Evolutionary conservation across 1,284 basidiomycete species (phyloP), one percentile per base, ranked within the genome.

Genomic region (Rhodotorula mucilaginosa): DNA sequence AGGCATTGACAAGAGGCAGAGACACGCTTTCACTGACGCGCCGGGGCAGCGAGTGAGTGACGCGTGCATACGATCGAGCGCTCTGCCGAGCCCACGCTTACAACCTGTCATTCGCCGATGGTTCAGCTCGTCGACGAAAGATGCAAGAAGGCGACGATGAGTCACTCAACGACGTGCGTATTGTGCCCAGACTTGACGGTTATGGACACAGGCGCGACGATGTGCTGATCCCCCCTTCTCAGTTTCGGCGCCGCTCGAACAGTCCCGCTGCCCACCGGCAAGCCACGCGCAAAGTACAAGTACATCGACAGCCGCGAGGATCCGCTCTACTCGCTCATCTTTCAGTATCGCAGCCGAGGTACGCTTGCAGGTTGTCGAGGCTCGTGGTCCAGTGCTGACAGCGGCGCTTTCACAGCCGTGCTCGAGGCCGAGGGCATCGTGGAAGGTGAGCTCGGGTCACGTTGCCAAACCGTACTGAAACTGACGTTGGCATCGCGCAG

Each of bases 341-440:
- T 75, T 64, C 61, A 67, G 60, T 75, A 75, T 62, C 68, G 68
- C 49, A 63, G 63, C 4, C 57, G 71, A 18, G 46, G 54, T 62
- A 19, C 29, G 26, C 18, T 16, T 19, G 54, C 5, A 16, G n/a
- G 15, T 56, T 31, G 26, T 29, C 26, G 5, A 12, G 29, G 52
- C 52, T 23, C 29, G 13, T n/a, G 52, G 15, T 15, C 12, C 6
- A 1, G 15, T 54, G 12, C 52, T 5, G 26, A 10, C 31, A n/a
- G 23, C 52, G n/a, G n/a, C 13, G n/a, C n/a, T 34, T 60, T 34
- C 23, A 39, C 56, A 65, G 60, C 61, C 7, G 59, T 72, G 5
- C 66, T 73, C 52, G 72, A 73, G 61, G 48, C 70, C 21, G 46
- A 64, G 5, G 64, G 48, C 31, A 63, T 73, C 31, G 58, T 73